Evolutionary conservation across 768 basidiomycete species (phyloP).

Genomic region (Cubamyces lactineus): DNA sequence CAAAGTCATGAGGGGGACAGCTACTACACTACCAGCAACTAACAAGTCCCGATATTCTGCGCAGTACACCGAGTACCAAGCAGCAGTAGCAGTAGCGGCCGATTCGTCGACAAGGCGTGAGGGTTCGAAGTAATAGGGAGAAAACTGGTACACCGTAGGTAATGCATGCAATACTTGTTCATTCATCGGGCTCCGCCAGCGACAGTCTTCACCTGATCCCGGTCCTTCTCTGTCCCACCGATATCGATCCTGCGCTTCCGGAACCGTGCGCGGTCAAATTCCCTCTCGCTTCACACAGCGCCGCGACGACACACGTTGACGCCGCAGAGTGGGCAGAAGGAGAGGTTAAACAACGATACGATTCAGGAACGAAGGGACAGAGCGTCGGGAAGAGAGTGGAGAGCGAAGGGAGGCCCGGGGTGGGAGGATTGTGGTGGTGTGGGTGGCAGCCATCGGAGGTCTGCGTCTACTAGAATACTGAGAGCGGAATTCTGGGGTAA

Average conservation of each 20-base stretch:
- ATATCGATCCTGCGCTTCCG: no score
- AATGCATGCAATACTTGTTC: not conserved
- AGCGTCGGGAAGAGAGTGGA: not conserved
- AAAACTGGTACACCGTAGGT: constrained; percentile 7
- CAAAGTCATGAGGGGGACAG: not conserved
- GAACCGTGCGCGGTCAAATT: no score
- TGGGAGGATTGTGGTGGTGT: not conserved
- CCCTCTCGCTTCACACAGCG: no score
- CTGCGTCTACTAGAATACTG: constrained; percentile 21
- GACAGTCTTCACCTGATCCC: no score
- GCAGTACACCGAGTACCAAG: not conserved
- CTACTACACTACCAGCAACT: no score
- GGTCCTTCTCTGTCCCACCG: no score
- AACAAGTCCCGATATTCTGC: not conserved
- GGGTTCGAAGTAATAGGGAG: not conserved
- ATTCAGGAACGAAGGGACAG: not conserved
- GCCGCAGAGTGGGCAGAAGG: no score
- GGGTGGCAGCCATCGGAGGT: constrained; percentile 17
- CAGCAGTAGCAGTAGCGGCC: not conserved
- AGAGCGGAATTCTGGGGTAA: no score
- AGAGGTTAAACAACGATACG: no score
- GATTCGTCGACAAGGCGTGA: not conserved
- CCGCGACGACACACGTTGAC: no score
- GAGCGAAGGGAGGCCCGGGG: not conserved
- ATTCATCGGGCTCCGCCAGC: not conserved